Percentiles rank a stretch among this genome's conserved stretches.
phyloP scores from a whole-genome alignment of 257 asterid species.

The Plantago major region DNA sequence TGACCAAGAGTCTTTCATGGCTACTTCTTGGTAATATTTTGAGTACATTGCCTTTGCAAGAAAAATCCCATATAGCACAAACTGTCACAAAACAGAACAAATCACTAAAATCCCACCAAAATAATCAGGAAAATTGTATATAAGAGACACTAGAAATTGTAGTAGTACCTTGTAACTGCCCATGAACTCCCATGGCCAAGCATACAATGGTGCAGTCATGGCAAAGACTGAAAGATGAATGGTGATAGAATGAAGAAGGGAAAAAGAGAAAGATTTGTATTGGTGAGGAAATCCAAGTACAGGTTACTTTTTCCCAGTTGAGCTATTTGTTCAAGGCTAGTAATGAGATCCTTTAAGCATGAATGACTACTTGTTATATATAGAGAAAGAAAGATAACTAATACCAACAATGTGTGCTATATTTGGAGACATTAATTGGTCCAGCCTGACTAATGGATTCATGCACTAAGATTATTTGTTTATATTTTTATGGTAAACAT shows the following conservation, averaged over 20 bases:
- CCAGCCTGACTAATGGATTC: too few relatives aligned
- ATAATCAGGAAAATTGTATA: background rate
- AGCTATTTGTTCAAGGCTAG: too few relatives aligned
- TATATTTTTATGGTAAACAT: too few relatives aligned
- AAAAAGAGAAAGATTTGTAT: slow-evolving; percentile 3
- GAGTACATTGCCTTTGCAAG: slow-evolving; percentile 52
- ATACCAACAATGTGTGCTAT: too few relatives aligned
- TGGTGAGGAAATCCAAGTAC: too few relatives aligned
- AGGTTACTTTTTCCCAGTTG: too few relatives aligned
- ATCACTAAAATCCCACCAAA: background rate
- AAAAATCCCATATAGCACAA: slow-evolving; percentile 50
- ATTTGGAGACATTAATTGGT: too few relatives aligned
- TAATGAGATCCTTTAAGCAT: too few relatives aligned
- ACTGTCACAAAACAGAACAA: slow-evolving; percentile 35
- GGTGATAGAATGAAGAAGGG: background rate
- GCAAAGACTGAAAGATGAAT: background rate
- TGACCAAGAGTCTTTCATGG: slow-evolving; percentile 40
- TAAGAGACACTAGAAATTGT: background rate
- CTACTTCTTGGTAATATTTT: slow-evolving; percentile 36
- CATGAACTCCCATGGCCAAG: slow-evolving; percentile 80
- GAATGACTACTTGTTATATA: too few relatives aligned
- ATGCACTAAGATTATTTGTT: too few relatives aligned
- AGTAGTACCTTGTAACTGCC: slow-evolving; percentile 58
- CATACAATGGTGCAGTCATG: slow-evolving; percentile 55
- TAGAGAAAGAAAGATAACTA: too few relatives aligned